Evolutionary conservation across 73 alveolate genomes (phyloP).

Genomic region (Uronychia binucleata): DNA sequence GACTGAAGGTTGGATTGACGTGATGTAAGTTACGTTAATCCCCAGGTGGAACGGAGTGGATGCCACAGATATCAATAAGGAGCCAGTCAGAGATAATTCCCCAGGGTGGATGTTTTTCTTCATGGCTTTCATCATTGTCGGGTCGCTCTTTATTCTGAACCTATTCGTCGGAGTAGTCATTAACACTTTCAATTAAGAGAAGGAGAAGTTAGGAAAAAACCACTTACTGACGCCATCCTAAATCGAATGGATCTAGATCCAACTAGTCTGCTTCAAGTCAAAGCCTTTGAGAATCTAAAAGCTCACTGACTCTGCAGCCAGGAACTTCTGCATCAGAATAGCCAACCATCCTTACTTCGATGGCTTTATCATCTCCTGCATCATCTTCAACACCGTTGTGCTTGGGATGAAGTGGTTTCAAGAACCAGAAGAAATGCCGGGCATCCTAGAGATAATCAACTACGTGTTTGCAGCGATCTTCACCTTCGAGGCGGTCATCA

Average conservation of each 20-base stretch:
- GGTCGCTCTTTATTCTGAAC: neutral
- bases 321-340: neutral
- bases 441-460: neutral
- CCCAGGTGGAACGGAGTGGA: constrained; percentile 45
- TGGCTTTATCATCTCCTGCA: neutral
- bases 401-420: neutral
- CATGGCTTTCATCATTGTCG: neutral
- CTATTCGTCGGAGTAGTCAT: constrained; percentile 21
- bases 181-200: constrained; percentile 1
- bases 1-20: constrained; percentile 68
- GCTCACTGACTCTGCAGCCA: neutral
- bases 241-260: constrained; percentile 13
- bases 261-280: neutral
- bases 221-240: neutral
- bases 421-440: neutral
- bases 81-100: neutral
- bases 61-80: constrained; percentile 28
- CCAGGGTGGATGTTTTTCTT: neutral
- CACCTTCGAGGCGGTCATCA: constrained; percentile 13
- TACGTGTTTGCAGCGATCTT: constrained; percentile 1
- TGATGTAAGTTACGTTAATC: constrained; percentile 28
- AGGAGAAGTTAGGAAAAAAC: constrained; percentile 7
- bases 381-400: constrained; percentile 17
- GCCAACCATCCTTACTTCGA: constrained; percentile 13
- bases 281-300: neutral